Evolutionary conservation across 306 rosid species (phyloP), one percentile per base, ranked within the genome.

Genomic region (Ochetophila trinervis): DNA sequence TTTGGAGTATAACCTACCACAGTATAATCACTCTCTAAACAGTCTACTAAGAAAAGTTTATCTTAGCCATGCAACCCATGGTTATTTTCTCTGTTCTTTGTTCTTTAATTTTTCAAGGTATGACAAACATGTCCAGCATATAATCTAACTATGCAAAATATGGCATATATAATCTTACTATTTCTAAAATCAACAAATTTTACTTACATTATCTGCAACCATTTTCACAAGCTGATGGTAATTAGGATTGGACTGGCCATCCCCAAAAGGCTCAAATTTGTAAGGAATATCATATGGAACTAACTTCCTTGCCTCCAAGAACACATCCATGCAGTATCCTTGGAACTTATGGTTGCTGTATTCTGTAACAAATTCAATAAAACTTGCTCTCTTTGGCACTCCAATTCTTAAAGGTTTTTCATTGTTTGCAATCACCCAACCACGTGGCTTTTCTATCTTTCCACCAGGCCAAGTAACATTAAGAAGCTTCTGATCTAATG

Each of bases 381-480:
- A 93, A 80, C 99, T 87, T 58, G 82, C 91, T 80, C 99, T 81
- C 56, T 53, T 80, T 56, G 99, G 99, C 65, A 93, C 99, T 67
- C 86, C 94, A 73, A 93, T 86, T 70, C 80, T 84, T 84, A 93
- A 75, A 7, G 99, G 96, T 60, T 82, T 86, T 55, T 76, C 88
- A 67, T 78, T 44, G 59, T 72, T 79, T 51, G 99, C 96, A 76
- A 93, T 64, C 69, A 76, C 95, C 99, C 99, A 93, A 30, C 99
- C 99, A 5, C 96, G 99, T 12, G 99, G 99, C 30, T 65, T 82
- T 56, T 61, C 85, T 17, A 79, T 87, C 74, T 63, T 67, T 61
- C 96, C 97, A 50, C 99, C 97, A 16, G 97, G 94, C 99, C 99
- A 93, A 55, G 87, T 87, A 48, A 87, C 83, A 66, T 70, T 77